Evolutionary conservation across 345 rosid genomes (phyloP), one percentile per base, ranked within the genome.

Genomic region (Hirschfeldia incana): DNA sequence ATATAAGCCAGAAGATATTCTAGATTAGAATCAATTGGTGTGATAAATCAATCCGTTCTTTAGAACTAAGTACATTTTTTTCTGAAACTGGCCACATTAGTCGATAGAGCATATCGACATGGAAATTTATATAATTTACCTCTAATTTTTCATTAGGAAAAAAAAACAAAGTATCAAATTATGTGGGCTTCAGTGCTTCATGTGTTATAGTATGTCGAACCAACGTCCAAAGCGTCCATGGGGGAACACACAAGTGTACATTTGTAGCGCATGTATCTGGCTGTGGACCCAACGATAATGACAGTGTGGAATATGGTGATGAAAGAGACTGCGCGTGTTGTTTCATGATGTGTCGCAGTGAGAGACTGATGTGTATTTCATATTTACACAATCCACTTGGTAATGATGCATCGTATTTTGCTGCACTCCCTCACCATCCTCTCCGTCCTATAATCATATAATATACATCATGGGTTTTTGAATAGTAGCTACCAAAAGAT

Each of bases 351-450:
- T 15, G 73, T 65, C 21, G 64, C 72, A 73, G 69, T 78, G 77
- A 61, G 65, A 29, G 65, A 58, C 62, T 58, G 62, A 66, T 72
- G 70, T 79, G 66, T 69, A 73, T 62, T 62, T 74, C 78, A 68
- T 64, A 61, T 74, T 78, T 62, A 65, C 78, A 74, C 78, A 67
- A 59, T 46, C 82, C 78, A 78, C 78, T 79, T 74, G 75, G 75
- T 55, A 61, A 61, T 30, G 65, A 16, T 61, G 65, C 27, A 33
- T 30, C 16, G 83, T 74, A 69, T 66, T 68, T 36, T 73, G n/a
- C 8, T 59, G 82, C 78, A 71, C 66, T 71, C 46, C 71, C 15
- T 64, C 76, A 46, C 39, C 53, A n/a, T 59, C 4, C 36, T 63
- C 75, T 61, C 12, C 55, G 1, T 57, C 5, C 16, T 74, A 13